These are phyloP conservation scores for Boletus semigastroideus DNA, from an alignment of 1,284 basidiomycete genomes.

Conservation along the genomic window DNA sequence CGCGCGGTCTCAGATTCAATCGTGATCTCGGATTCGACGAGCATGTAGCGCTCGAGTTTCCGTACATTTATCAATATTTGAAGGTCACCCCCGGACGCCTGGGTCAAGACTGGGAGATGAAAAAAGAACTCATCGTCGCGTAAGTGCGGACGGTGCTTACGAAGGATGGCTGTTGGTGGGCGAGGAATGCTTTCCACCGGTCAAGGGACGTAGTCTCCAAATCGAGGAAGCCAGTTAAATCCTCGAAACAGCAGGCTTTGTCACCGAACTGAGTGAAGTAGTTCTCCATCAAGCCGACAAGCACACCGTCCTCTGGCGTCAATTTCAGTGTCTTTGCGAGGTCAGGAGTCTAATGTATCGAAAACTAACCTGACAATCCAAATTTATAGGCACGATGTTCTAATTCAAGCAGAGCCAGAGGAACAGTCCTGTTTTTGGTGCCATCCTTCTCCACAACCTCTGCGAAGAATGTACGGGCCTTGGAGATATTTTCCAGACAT, in stretches of 20 bases:
- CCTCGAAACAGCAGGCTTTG: constrained; percentile 86
- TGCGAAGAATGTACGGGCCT: constrained; percentile 54
- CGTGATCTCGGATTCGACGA: constrained; percentile 48
- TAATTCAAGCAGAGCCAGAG: constrained; percentile 69
- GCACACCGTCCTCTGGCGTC: constrained; percentile 41
- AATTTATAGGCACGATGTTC: constrained; percentile 56
- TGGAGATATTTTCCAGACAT: constrained; percentile 40
- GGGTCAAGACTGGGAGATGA: constrained; percentile 13
- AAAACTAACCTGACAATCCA: constrained; percentile 47
- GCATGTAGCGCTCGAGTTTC: constrained; percentile 66
- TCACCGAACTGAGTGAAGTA: constrained; percentile 76
- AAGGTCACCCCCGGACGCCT: constrained; percentile 51
- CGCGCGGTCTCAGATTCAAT: constrained; percentile 54
- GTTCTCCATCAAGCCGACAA: constrained; percentile 51
- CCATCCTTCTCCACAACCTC: constrained; percentile 62
- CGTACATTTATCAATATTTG: constrained; percentile 67
- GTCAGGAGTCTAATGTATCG: neutral
- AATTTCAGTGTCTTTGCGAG: constrained; percentile 9
- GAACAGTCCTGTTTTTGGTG: constrained; percentile 66
- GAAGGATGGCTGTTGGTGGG: constrained; percentile 44
- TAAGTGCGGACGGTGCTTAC: constrained; percentile 40
- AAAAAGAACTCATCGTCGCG: constrained; percentile 12
- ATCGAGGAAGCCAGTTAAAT: constrained; percentile 65
- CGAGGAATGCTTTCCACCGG: constrained; percentile 58
- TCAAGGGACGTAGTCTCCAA: constrained; percentile 47